phyloP scores from a whole-genome alignment of 2,329 filamentous ascomycete genomes.

The Colletotrichum abscissum region DNA sequence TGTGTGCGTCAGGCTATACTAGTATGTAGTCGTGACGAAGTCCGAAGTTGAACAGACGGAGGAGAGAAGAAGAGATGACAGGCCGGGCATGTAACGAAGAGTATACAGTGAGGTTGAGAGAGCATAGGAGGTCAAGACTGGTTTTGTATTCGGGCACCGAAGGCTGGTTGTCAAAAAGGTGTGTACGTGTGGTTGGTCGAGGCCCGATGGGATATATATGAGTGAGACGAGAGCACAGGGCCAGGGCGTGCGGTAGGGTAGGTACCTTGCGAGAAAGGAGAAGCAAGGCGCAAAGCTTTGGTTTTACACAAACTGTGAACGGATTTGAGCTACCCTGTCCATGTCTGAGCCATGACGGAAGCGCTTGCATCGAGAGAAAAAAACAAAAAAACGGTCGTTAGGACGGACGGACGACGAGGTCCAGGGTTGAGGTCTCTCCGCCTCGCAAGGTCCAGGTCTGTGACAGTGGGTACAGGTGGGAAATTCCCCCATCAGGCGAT shows the following conservation, averaged over 20 bases:
- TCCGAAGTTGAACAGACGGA: constrained; percentile 29
- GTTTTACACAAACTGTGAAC: constrained; percentile 34
- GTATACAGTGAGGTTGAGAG: not conserved
- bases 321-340: constrained; percentile 35
- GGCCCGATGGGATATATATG: constrained; percentile 34
- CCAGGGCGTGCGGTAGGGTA: constrained; percentile 31
- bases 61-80: constrained; percentile 27
- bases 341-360: constrained; percentile 39
- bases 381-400: constrained; percentile 35
- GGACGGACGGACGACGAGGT: constrained; percentile 34
- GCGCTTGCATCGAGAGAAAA: constrained; percentile 33
- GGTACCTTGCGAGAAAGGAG: constrained; percentile 19
- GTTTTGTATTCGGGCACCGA: constrained; percentile 13
- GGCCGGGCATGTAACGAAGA: not conserved
- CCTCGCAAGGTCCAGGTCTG: constrained; percentile 37
- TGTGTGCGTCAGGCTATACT: not conserved
- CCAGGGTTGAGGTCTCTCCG: constrained; percentile 37
- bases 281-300: constrained; percentile 34
- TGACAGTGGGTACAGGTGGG: constrained; percentile 35
- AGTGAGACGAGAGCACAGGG: constrained; percentile 31
- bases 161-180: not conserved
- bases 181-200: constrained; percentile 14
- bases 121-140: constrained; percentile 11
- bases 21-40: not conserved
- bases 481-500: constrained; percentile 38